Conservation (phyloP, 2,329 filamentous ascomycete species). For the Talaromyces islandicus region DNA sequence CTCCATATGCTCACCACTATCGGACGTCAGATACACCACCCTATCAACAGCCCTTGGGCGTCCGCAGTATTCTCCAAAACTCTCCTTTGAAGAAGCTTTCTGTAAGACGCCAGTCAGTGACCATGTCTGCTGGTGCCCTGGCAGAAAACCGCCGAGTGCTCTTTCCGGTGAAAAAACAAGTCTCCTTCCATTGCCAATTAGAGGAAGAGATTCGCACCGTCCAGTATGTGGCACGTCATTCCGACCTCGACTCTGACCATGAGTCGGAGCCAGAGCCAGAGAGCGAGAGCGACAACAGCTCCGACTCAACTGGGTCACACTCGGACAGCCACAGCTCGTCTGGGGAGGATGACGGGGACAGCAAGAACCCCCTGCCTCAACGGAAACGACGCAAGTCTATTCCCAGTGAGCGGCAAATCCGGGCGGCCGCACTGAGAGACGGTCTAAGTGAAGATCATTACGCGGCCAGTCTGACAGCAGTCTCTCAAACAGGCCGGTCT, state of each 20-base stretch:
- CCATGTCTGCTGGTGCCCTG: conserved; percentile 20
- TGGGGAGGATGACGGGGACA: conserved; percentile 24
- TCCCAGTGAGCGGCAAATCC: conserved; percentile 30
- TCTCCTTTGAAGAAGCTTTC: conserved; percentile 30
- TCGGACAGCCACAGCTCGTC: conserved; percentile 21
- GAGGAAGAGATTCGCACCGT: conserved; percentile 55
- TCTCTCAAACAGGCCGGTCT: background rate
- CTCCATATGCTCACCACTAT: conserved; percentile 20
- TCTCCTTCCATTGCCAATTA: conserved; percentile 50
- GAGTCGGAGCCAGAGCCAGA: conserved; percentile 12
- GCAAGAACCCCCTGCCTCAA: conserved; percentile 17
- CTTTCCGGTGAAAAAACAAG: conserved; percentile 53
- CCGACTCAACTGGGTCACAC: conserved; percentile 18
- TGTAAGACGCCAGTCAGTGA: conserved; percentile 27
- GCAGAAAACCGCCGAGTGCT: conserved; percentile 7
- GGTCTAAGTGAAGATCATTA: conserved; percentile 37
- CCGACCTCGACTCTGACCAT: conserved; percentile 41
- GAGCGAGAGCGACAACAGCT: conserved; percentile 18
- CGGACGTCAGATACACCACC: conserved; percentile 16
- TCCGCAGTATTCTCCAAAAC: conserved; percentile 44
- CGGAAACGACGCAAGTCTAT: conserved; percentile 33
- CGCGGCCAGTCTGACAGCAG: conserved; percentile 6
- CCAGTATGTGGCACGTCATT: conserved; percentile 51
- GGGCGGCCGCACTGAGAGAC: conserved; percentile 34
- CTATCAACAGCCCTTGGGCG: conserved; percentile 39